Evolutionary conservation across 495 filamentous ascomycete genomes (phyloP).

Genomic region (Aspergillus sclerotioniger): DNA sequence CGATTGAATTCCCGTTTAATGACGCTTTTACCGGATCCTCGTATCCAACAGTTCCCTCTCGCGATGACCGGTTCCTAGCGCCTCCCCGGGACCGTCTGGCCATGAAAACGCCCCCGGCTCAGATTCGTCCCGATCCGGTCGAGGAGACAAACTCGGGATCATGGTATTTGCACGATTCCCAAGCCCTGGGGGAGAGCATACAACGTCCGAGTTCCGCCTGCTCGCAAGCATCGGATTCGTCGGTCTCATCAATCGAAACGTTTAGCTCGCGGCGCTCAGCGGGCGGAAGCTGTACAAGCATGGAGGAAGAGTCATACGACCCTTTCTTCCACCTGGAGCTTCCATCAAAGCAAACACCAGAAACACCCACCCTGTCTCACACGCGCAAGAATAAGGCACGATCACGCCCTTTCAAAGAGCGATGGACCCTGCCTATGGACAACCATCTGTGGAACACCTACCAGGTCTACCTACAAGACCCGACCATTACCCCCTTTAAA

Average conservation of each 20-base stretch:
- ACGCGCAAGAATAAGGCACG: slow-evolving; percentile 22
- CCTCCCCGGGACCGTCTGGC: slow-evolving; percentile 50
- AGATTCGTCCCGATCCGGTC: slow-evolving; percentile 44
- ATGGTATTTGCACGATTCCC: slow-evolving; percentile 35
- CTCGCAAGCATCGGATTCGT: slow-evolving; percentile 67
- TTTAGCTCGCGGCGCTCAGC: slow-evolving; percentile 61
- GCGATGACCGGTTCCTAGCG: slow-evolving; percentile 49
- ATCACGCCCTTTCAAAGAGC: slow-evolving; percentile 24
- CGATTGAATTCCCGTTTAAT: slow-evolving; percentile 54
- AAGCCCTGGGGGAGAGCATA: slow-evolving; percentile 37
- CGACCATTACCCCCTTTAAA: slow-evolving; percentile 90
- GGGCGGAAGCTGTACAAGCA: slow-evolving; percentile 67
- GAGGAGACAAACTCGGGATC: slow-evolving; percentile 27
- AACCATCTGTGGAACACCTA: slow-evolving; percentile 92
- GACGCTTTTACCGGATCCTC: slow-evolving; percentile 23
- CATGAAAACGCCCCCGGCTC: slow-evolving; percentile 62
- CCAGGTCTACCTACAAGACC: slow-evolving; percentile 81
- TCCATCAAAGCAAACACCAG: slow-evolving; percentile 33
- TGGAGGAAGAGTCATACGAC: slow-evolving; percentile 60
- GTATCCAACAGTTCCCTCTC: slow-evolving; percentile 21
- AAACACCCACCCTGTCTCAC: slow-evolving; percentile 34
- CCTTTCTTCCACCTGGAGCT: slow-evolving; percentile 51
- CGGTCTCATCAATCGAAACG: slow-evolving; percentile 64
- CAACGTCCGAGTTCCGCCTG: slow-evolving; percentile 57
- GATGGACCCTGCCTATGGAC: slow-evolving; percentile 89